These are phyloP conservation scores for Euphorbia lathyris DNA, from an alignment of 345 rosid species.

Conservation along the genomic window DNA sequence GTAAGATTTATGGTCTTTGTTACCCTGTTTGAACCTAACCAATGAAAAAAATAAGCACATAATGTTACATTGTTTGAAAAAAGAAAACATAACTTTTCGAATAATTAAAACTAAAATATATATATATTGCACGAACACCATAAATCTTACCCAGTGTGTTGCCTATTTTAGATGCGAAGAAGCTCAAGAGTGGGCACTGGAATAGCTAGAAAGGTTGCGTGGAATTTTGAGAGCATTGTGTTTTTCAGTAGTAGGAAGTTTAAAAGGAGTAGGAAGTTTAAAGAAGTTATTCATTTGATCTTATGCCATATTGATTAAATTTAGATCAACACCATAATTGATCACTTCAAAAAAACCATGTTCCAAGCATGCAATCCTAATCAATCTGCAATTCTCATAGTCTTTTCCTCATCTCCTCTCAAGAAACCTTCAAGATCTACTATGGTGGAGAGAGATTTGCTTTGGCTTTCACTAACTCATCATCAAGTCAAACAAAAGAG, in stretches of 20 bases:
- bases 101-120: too few species aligned
- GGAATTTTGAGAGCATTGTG: conserved; percentile 23
- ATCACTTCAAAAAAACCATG: conserved; percentile 67
- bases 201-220: too few species aligned
- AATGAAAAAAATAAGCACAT: too few species aligned
- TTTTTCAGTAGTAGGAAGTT: conserved; percentile 28
- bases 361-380: conserved; percentile 44
- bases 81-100: too few species aligned
- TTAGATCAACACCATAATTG: conserved; percentile 49
- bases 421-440: conserved; percentile 46
- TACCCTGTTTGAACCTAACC: too few species aligned
- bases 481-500: too few species aligned
- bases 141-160: too few species aligned
- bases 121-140: too few species aligned
- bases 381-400: conserved; percentile 24
- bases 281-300: conserved; percentile 35
- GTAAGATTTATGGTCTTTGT: too few species aligned
- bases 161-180: too few species aligned
- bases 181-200: too few species aligned
- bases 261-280: conserved; percentile 29
- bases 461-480: conserved; percentile 25
- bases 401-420: conserved; percentile 34
- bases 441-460: conserved; percentile 42
- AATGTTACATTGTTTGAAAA: too few species aligned
- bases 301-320: conserved; percentile 34